A percentile compares a stretch with the other conserved stretches of the same genome.
phyloP scores from a whole-genome alignment of 2,329 filamentous ascomycete species.

The Hypoxylon sp. region DNA sequence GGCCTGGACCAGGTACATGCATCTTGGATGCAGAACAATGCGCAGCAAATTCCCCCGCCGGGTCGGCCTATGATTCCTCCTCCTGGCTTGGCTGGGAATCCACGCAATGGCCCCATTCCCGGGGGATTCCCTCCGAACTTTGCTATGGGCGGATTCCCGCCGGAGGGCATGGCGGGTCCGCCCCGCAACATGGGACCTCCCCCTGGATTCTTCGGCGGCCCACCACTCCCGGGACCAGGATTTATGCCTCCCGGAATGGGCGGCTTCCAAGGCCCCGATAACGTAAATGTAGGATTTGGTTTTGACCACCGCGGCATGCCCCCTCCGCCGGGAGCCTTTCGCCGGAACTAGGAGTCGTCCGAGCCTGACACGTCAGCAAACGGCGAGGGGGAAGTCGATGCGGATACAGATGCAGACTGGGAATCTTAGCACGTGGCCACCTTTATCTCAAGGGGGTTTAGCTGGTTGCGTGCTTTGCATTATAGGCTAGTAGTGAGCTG shows the following conservation, averaged over 20 bases:
- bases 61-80: constrained; percentile 69
- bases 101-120: constrained; percentile 63
- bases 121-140: constrained; percentile 74
- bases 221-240: constrained; percentile 51
- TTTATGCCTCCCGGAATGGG: constrained; percentile 68
- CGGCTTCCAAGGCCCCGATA: constrained; percentile 67
- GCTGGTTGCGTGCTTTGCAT: constrained; percentile 3
- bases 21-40: constrained; percentile 60
- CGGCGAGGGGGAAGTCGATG: background rate
- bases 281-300: constrained; percentile 60
- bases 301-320: constrained; percentile 69
- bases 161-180: constrained; percentile 62
- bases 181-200: constrained; percentile 64
- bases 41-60: constrained; percentile 59
- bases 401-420: background rate
- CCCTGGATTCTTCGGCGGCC: constrained; percentile 67
- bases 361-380: background rate
- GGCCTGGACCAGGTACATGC: constrained; percentile 71
- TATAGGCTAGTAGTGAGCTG: background rate
- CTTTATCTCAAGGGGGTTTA: constrained; percentile 1
- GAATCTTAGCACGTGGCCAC: background rate
- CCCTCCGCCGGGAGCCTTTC: constrained; percentile 60
- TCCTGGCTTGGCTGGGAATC: constrained; percentile 64
- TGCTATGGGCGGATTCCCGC: constrained; percentile 62
- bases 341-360: constrained; percentile 49